Evolutionary conservation across 495 filamentous ascomycete genomes (phyloP).

Genomic region (Oidiodendron maius): DNA sequence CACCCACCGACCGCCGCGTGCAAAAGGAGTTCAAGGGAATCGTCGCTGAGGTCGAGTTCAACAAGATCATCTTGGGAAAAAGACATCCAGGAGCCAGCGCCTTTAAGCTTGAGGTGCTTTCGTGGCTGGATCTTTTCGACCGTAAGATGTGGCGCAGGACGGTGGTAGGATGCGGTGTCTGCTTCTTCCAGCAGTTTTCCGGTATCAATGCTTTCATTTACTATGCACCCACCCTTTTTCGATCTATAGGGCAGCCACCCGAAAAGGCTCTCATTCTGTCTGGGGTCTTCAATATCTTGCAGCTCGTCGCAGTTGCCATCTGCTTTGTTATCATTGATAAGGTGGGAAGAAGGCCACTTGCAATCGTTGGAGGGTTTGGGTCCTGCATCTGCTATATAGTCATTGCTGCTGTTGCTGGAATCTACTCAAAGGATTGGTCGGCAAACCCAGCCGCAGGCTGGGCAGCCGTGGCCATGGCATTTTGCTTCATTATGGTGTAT

Average conservation of each 20-base stretch:
- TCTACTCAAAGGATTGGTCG: neutral
- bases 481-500: neutral
- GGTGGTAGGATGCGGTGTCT: constrained; percentile 54
- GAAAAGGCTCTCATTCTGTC: constrained; percentile 30
- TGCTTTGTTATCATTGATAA: neutral
- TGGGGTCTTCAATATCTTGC: constrained; percentile 50
- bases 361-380: neutral
- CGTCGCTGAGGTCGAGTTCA: neutral
- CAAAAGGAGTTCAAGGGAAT: neutral
- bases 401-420: neutral
- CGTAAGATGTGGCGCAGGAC: neutral
- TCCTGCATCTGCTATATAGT: neutral
- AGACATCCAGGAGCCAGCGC: neutral
- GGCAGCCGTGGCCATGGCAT: neutral
- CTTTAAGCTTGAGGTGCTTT: neutral
- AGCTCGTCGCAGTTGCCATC: constrained; percentile 16
- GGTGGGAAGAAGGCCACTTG: neutral
- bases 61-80: neutral
- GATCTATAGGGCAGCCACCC: neutral
- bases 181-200: constrained; percentile 63
- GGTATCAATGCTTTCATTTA: constrained; percentile 45
- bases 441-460: neutral
- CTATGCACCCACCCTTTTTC: constrained; percentile 44
- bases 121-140: neutral
- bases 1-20: neutral